phyloP scores from a whole-genome alignment of 345 rosid species.

The Gynandropsis gynandra region DNA sequence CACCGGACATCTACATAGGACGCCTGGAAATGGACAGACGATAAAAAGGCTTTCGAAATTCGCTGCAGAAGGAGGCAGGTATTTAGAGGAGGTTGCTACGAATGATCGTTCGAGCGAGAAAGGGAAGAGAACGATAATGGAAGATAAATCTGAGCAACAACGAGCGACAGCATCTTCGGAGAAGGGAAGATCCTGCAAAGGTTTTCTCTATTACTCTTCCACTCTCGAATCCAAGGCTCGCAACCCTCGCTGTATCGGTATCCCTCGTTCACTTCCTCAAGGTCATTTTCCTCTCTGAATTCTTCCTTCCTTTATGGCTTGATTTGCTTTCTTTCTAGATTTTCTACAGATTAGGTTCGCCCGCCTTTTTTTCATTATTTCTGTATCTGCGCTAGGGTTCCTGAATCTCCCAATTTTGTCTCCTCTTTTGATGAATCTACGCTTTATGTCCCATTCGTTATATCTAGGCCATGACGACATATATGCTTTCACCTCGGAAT shows the following conservation, averaged over 20 bases:
- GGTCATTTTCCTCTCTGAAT: constrained; percentile 20
- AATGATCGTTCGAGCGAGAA: constrained; percentile 28
- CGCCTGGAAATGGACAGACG: constrained; percentile 14
- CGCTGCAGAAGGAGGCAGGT: not conserved
- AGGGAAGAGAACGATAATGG: constrained; percentile 18
- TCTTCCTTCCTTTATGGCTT: not conserved
- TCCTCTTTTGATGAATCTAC: not conserved
- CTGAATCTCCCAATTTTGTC: not conserved
- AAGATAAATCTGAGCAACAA: constrained; percentile 11
- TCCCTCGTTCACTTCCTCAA: constrained; percentile 50
- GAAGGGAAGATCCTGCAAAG: constrained; percentile 59
- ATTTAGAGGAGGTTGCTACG: constrained; percentile 11
- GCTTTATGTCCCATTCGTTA: not conserved
- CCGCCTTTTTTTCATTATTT: not conserved
- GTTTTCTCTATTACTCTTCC: constrained; percentile 49
- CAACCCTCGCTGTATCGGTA: constrained; percentile 65
- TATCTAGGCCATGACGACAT: not conserved
- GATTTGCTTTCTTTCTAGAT: not conserved
- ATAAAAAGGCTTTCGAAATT: not conserved
- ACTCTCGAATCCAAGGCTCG: constrained; percentile 45
- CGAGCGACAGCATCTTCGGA: constrained; percentile 22
- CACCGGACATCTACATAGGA: no score
- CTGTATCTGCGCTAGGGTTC: constrained; percentile 9
- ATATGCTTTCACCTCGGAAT: not conserved
- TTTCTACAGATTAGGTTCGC: not conserved